These are phyloP conservation scores for Tylopilus vinaceipallidus DNA, from an alignment of 768 basidiomycete genomes.

Conservation along the genomic window DNA sequence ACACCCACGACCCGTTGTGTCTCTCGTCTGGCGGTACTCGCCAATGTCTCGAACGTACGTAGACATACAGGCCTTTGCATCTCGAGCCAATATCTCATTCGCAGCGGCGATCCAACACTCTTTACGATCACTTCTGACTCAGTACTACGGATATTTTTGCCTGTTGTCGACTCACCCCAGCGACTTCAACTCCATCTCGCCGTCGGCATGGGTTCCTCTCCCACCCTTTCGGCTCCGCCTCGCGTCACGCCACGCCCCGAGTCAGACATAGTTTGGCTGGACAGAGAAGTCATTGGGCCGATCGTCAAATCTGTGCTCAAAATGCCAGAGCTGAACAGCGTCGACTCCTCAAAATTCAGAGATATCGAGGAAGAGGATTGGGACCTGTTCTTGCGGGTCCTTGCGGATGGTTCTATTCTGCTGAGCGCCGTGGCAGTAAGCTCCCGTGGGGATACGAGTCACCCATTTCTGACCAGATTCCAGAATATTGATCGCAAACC, in stretches of 20 bases:
- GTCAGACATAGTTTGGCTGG: conserved; percentile 68
- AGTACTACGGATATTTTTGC: conserved; percentile 79
- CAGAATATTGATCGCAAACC: conserved; percentile 90
- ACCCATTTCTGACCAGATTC: conserved; percentile 5
- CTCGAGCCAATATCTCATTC: conserved; percentile 5
- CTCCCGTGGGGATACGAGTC: not conserved
- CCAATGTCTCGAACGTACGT: conserved; percentile 63
- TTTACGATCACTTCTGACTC: conserved; percentile 85
- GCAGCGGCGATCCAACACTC: conserved; percentile 71
- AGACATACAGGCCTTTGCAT: not conserved
- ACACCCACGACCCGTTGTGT: conserved; percentile 72
- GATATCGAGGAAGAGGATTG: conserved; percentile 71
- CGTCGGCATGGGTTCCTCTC: conserved; percentile 66
- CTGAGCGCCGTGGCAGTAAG: conserved; percentile 73
- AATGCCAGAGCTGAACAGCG: conserved; percentile 13
- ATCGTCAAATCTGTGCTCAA: conserved; percentile 46
- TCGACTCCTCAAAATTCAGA: conserved; percentile 41
- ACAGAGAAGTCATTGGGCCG: conserved; percentile 55
- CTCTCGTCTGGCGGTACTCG: conserved; percentile 72
- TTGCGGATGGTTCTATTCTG: conserved; percentile 71
- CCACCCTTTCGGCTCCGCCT: conserved; percentile 40
- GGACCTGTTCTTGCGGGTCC: conserved; percentile 76
- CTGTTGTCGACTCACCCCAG: conserved; percentile 83
- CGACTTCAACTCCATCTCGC: conserved; percentile 82
- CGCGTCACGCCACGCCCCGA: conserved; percentile 23